A percentile compares a stretch with the other conserved stretches of the same genome.
Conservation (phyloP, 129 eudicot species). For the Smallanthus sonchifolius region DNA sequence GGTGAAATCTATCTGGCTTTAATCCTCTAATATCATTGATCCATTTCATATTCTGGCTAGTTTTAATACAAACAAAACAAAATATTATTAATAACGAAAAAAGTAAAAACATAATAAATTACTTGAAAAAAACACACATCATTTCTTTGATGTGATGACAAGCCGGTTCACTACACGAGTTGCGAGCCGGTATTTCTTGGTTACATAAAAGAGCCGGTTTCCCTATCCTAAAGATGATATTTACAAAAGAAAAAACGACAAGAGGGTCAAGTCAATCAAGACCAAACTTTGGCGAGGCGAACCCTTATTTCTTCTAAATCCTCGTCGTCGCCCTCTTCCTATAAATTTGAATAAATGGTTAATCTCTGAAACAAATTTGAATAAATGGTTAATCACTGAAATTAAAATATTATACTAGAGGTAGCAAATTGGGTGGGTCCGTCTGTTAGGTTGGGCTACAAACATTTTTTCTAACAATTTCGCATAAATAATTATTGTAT, state of each 20-base stretch:
- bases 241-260: conserved; percentile 2
- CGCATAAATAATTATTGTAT: no score
- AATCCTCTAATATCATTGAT: no score
- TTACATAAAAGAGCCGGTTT: not conserved
- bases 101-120: not conserved
- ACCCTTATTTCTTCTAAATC: conserved; percentile 87
- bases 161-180: not conserved
- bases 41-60: no score
- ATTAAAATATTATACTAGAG: not conserved
- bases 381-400: no score
- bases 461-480: no score
- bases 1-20: no score
- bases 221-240: not conserved
- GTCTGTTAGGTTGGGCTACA: not conserved
- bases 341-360: conserved; percentile 11
- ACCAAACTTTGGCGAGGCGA: conserved; percentile 78
- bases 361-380: not conserved
- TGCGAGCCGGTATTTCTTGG: not conserved
- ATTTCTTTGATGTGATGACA: not conserved
- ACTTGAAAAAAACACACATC: not conserved
- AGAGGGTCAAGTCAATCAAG: conserved; percentile 27
- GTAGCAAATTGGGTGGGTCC: not conserved
- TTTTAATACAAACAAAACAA: not conserved
- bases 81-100: not conserved
- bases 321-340: conserved; percentile 77